phyloP scores from a whole-genome alignment of 805 yeast genomes.

The Clavispora phyllophila region DNA sequence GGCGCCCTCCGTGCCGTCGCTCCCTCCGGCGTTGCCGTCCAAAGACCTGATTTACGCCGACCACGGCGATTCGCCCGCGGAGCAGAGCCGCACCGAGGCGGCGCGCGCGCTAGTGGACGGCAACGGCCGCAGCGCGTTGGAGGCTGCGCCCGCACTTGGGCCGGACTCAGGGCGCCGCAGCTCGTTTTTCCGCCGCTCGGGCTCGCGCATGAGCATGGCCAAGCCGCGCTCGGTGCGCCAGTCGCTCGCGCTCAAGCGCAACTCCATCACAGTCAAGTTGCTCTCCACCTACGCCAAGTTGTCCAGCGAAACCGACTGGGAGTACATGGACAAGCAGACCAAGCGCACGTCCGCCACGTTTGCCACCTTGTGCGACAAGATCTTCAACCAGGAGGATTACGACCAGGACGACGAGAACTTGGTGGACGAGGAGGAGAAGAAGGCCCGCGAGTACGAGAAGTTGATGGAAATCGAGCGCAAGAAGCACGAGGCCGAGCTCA shows the following conservation, averaged over 20 bases:
- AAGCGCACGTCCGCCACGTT: slow-evolving; percentile 74
- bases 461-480: slow-evolving; percentile 42
- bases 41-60: slow-evolving; percentile 25
- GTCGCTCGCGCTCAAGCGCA: slow-evolving; percentile 50
- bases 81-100: neutral
- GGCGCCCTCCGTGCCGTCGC: slow-evolving; percentile 15
- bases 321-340: slow-evolving; percentile 64
- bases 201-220: slow-evolving; percentile 20
- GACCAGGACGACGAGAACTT: slow-evolving; percentile 45
- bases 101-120: neutral
- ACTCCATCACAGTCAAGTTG: slow-evolving; percentile 66
- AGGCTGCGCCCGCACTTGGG: neutral
- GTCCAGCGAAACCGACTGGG: slow-evolving; percentile 61
- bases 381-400: slow-evolving; percentile 62
- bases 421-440: slow-evolving; percentile 38
- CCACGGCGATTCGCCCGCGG: neutral
- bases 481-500: slow-evolving; percentile 50
- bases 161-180: neutral
- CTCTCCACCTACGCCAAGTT: slow-evolving; percentile 70
- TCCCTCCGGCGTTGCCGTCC: slow-evolving; percentile 41
- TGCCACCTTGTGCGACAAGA: slow-evolving; percentile 71
- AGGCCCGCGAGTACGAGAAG: slow-evolving; percentile 42
- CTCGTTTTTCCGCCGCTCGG: neutral
- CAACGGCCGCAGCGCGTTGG: neutral
- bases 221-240: slow-evolving; percentile 34